Percentiles rank a stretch among this genome's conserved stretches.
phyloP scores from a whole-genome alignment of 192 early-diverging fungal species.

The Phycomyces blakesleeanus region DNA sequence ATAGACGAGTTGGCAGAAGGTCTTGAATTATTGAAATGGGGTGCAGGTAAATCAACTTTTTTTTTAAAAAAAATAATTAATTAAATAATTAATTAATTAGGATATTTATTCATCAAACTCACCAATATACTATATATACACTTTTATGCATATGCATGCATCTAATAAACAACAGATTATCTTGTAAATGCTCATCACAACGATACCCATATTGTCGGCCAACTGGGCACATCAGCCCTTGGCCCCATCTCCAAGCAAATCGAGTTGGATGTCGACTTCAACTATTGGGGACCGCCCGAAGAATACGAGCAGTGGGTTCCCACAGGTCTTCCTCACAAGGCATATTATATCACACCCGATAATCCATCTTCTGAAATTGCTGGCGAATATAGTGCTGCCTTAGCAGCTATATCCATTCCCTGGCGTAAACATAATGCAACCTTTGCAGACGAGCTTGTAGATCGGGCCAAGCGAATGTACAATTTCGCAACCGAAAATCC shows the following conservation, averaged over 20 bases:
- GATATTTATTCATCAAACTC: no score
- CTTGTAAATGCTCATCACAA: conserved; percentile 55
- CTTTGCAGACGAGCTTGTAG: conserved; percentile 42
- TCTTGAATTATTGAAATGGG: conserved; percentile 34
- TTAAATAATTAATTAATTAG: no score
- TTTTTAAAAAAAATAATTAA: no score
- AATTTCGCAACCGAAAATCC: conserved; percentile 36
- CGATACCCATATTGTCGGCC: conserved; percentile 45
- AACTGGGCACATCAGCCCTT: conserved; percentile 29
- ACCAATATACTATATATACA: no score
- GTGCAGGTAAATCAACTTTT: conserved; percentile 34
- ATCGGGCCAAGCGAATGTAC: conserved; percentile 46
- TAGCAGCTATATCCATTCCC: conserved; percentile 49
- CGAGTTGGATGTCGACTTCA: conserved; percentile 44
- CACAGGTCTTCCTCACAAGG: conserved; percentile 29
- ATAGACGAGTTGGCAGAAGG: conserved; percentile 39
- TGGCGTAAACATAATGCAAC: conserved; percentile 44
- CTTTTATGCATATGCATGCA: no score
- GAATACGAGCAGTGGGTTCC: conserved; percentile 45
- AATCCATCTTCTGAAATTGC: conserved; percentile 31
- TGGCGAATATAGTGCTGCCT: conserved; percentile 52
- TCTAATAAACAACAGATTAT: conserved; percentile 44
- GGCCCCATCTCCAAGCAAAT: conserved; percentile 32
- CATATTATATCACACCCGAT: conserved; percentile 29
- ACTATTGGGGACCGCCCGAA: conserved; percentile 54